Percentiles rank a stretch among this genome's conserved stretches.
These are phyloP conservation scores for Cercospora sesami DNA, from an alignment of 2,329 filamentous ascomycete species.

Conservation along the genomic window DNA sequence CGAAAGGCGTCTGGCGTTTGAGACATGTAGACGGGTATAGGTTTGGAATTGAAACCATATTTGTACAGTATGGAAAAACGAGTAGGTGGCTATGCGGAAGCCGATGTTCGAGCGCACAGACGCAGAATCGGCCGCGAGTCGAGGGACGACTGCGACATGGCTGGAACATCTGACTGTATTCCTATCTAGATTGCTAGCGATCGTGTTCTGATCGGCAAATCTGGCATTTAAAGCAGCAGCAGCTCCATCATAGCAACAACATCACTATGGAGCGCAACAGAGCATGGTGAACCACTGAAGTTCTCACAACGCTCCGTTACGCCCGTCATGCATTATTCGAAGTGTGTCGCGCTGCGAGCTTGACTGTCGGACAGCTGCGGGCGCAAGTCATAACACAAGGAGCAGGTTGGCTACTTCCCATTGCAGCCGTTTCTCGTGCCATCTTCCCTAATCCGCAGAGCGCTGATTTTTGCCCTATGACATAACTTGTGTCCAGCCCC, in stretches of 20 bases:
- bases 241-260: background rate
- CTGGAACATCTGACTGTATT: background rate
- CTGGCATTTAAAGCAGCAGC: background rate
- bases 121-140: background rate
- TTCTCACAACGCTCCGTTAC: background rate
- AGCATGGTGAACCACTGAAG: background rate
- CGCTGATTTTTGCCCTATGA: background rate
- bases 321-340: background rate
- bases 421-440: background rate
- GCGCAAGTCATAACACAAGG: background rate
- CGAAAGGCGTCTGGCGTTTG: conserved; percentile 20
- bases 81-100: background rate
- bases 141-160: background rate
- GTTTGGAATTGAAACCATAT: background rate
- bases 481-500: background rate
- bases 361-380: background rate
- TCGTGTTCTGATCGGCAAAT: background rate
- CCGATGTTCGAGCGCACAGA: background rate
- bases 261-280: background rate
- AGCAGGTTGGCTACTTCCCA: background rate
- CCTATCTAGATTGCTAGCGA: background rate
- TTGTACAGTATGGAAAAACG: background rate
- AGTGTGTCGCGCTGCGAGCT: background rate
- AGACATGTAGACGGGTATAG: background rate
- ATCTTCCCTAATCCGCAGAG: background rate